Base-by-base conservation (phyloP, 257 asterid species). In the Penstemon davidsonii region DNA sequence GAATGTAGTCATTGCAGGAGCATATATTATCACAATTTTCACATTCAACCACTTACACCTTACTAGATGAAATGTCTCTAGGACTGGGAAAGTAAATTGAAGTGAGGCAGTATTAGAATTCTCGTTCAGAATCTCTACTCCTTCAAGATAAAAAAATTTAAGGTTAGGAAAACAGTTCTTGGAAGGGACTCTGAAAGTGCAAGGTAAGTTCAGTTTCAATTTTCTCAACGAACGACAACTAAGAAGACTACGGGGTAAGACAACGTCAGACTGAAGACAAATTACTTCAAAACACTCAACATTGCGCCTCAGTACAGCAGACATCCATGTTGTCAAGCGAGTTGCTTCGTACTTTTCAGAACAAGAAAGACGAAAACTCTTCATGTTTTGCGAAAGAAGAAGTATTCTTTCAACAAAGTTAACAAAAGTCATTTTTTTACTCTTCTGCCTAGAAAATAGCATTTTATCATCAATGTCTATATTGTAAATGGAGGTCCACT, bases 41-140 rank as follows among this genome's bases (percentile, higher is more conserved):
- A 51, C 61, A 3, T 65, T 65, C 8, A 65, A 5, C 70, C 70
- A 65, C 19, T 25, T 19, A 15, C 68, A 63, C 3, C 33, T 2
- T 5, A 2, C 6, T 63, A 63, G 57, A 12, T 46, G 45, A 4
- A 63, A 8, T 13, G 10, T 36, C 12, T 63, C 52, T 15, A 63
- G 11, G 33, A 63, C 36, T 5, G 68, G 46, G 43, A 63, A 47
- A 5, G 10, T 59, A 42, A 59, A 39, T 4, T 4, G 1, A 7
- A 59, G 8, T 0, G 47, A 38, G 44, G 13, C 25, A 6, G 37
- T 5, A 10, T 47, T 5, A 63, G 45, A 3, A 63, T 25, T 12
- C 4, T 63, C 57, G 4, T 33, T 63, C 47, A 0, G 57, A 45
- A 63, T 46, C 44, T 63, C 43, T 3, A 65, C 70, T 46, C 8